phyloP scores from a whole-genome alignment of 2,329 filamentous ascomycete genomes.

The Sporothrix inflata region DNA sequence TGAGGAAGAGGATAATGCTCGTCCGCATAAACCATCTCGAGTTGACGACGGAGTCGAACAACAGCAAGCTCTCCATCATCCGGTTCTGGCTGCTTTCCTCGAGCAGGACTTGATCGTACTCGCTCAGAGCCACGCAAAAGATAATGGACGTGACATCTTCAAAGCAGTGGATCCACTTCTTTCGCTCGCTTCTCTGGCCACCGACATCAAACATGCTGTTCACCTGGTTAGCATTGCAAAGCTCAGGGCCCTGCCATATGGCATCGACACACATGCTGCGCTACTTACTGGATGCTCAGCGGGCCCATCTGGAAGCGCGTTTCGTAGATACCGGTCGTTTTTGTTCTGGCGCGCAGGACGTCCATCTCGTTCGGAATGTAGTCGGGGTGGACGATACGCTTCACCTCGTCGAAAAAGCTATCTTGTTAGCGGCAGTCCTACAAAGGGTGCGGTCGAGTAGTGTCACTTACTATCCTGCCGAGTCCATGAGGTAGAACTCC shows the following conservation, averaged over 20 bases:
- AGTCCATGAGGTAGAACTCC: constrained; percentile 99
- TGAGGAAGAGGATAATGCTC: constrained; percentile 97
- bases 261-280: too few species aligned
- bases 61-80: constrained; percentile 97
- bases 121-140: constrained; percentile 96
- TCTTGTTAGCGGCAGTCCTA: background rate
- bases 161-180: constrained; percentile 99
- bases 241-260: background rate
- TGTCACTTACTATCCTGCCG: constrained; percentile 84
- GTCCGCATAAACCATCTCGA: constrained; percentile 99
- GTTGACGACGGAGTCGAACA: constrained; percentile 98
- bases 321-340: constrained; percentile 99
- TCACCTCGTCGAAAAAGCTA: constrained; percentile 95
- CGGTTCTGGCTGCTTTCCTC: constrained; percentile 99
- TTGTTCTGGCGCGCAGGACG: constrained; percentile 91
- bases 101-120: constrained; percentile 95
- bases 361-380: constrained; percentile 95
- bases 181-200: constrained; percentile 93
- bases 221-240: background rate
- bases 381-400: constrained; percentile 78
- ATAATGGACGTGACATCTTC: constrained; percentile 99
- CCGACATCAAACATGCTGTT: constrained; percentile 98
- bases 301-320: constrained; percentile 98
- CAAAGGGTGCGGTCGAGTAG: too few species aligned
- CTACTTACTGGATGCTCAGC: constrained; percentile 91